Base-by-base conservation (phyloP, 768 basidiomycete genomes). In the Lactarius evosmus region DNA sequence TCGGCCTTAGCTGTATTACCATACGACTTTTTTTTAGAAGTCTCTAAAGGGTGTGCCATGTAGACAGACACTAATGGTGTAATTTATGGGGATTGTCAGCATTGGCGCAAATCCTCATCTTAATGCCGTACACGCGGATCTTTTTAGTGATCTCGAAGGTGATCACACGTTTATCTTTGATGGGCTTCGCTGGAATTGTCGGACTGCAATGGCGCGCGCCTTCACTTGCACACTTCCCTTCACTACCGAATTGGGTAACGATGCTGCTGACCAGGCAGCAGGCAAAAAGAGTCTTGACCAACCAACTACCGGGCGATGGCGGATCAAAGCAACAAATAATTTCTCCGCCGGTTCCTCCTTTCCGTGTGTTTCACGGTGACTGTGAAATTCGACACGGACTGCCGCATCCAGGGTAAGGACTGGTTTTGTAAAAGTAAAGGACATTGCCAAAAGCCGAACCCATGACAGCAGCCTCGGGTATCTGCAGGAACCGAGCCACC, bases 1-100 rank as follows among this genome's bases (percentile, higher is more conserved):
- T 57, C 54, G 63, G 54, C 38, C 56, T 50, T 16, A 41, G 16
- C 58, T 65, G 64, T 65, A 65, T 60, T 61, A 61, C 54, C 55
- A 60, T 57, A 65, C 59, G 64, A 65, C 64, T 65, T 64, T 65
- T 56, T 56, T 40, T 55, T 65, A 61, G 55, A 61, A 65, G 64
- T 65, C 64, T 65, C 59, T 61, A 52, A 65, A 56, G 49, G 64
- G 58, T 65, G 61, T 50, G 55, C 51, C 58, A 63, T 57, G 59
- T 65, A 65, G 64, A 59, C 64, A 65, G 58, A 49, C 46, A 49
- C 55, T 65, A 65, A 65, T 65, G 46, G 60, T 46, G 64, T 65
- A 65, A 65, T 65, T 65, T 65, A 65, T 65, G 55, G 55, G 56
- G 54, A 30, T 65, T 61, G 64, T 65, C 55, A 30, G 61, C 64